phyloP scores from a whole-genome alignment of 805 yeast genomes.

The Scheffersomyces ergatensis region DNA sequence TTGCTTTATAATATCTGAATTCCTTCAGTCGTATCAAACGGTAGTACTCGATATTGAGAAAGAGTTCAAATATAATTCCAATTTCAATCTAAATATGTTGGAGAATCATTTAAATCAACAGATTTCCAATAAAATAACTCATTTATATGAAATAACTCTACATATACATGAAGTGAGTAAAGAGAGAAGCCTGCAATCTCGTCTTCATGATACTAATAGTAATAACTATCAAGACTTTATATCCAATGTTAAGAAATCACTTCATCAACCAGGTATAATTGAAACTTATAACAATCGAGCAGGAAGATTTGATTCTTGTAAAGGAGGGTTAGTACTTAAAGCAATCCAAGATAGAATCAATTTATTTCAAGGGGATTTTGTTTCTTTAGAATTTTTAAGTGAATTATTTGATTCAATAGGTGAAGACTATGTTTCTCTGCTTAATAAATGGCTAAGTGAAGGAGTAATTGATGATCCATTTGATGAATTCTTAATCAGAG shows the following conservation, averaged over 20 bases:
- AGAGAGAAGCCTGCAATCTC: constrained; percentile 23
- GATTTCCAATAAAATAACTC: constrained; percentile 37
- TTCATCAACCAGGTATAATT: constrained; percentile 40
- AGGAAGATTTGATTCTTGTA: constrained; percentile 49
- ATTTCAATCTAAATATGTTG: constrained; percentile 58
- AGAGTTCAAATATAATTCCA: constrained; percentile 45
- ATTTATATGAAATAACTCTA: constrained; percentile 56
- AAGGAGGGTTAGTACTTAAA: constrained; percentile 75
- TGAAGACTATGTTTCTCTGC: constrained; percentile 58
- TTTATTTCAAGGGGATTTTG: constrained; percentile 62
- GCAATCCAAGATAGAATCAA: constrained; percentile 59
- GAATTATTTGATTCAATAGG: constrained; percentile 59
- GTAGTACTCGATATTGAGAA: constrained; percentile 47
- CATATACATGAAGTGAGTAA: constrained; percentile 49
- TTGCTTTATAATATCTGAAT: constrained; percentile 51
- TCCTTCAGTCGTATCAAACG: constrained; percentile 22
- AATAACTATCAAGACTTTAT: constrained; percentile 28
- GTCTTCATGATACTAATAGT: constrained; percentile 4
- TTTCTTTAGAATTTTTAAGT: constrained; percentile 50
- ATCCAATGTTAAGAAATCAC: constrained; percentile 38
- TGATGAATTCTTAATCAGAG: constrained; percentile 76
- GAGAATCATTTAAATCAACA: constrained; percentile 36
- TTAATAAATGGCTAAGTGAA: constrained; percentile 73
- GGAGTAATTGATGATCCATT: constrained; percentile 79
- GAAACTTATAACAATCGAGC: constrained; percentile 26